These are phyloP conservation scores for Polygonum aviculare DNA, from an alignment of 148 eudicot genomes.

Conservation along the genomic window DNA sequence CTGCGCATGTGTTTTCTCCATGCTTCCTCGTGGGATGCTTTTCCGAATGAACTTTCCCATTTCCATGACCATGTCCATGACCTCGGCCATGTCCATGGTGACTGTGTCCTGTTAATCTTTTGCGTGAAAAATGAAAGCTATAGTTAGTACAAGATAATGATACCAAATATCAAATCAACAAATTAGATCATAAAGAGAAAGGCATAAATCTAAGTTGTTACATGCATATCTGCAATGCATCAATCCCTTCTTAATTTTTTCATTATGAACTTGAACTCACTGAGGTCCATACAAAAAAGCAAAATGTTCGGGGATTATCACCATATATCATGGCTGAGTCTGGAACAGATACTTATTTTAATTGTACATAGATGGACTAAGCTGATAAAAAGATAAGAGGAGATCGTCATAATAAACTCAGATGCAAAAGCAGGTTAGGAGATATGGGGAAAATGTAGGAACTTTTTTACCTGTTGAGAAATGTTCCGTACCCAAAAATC, in stretches of 20 bases:
- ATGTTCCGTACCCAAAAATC: constrained; percentile 32
- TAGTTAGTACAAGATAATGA: not conserved
- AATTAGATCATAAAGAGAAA: not conserved
- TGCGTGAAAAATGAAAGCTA: not conserved
- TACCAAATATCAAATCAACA: not conserved
- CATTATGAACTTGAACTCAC: no score
- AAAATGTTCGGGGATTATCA: not conserved
- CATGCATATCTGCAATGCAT: not conserved
- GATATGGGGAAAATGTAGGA: not conserved
- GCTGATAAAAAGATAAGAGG: not conserved
- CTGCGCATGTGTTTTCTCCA: constrained; percentile 69
- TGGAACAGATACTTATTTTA: not conserved
- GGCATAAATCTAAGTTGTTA: not conserved
- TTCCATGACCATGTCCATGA: constrained; percentile 36
- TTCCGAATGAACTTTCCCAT: constrained; percentile 47
- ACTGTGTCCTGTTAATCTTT: constrained; percentile 58
- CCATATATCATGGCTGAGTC: not conserved
- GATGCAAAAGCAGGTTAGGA: not conserved
- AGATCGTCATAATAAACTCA: not conserved
- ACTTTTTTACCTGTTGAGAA: constrained; percentile 44
- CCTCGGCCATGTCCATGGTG: constrained; percentile 25
- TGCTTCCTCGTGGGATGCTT: constrained; percentile 75
- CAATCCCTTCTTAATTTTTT: not conserved
- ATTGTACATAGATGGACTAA: not conserved
- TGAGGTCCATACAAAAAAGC: not conserved